phyloP scores from a whole-genome alignment of 345 rosid genomes.

The Geranium rotundifolium region DNA sequence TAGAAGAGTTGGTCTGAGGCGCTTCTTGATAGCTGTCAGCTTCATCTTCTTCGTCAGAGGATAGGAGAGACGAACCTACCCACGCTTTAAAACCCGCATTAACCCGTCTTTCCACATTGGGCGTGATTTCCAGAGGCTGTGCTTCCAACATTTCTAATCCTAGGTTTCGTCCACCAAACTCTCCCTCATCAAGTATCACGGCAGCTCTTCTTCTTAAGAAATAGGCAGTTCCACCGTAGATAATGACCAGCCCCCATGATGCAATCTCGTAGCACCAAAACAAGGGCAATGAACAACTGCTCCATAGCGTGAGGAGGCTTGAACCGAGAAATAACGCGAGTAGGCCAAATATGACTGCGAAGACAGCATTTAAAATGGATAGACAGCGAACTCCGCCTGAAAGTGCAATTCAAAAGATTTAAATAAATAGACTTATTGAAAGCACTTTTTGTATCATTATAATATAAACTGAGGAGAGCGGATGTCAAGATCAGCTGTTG shows the following conservation, averaged over 20 bases:
- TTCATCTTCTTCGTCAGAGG: constrained; percentile 90
- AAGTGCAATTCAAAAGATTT: too few relatives aligned
- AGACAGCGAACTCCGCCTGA: constrained; percentile 90
- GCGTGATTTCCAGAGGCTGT: constrained; percentile 52
- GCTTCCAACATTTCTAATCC: constrained; percentile 92
- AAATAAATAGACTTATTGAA: too few relatives aligned
- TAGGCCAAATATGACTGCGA: constrained; percentile 65
- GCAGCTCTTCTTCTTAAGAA: constrained; percentile 68
- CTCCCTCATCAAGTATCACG: constrained; percentile 55
- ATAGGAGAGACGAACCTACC: constrained; percentile 77
- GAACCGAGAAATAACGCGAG: constrained; percentile 84
- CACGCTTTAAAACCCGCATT: constrained; percentile 79
- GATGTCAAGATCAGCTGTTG: too few relatives aligned
- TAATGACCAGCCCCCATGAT: constrained; percentile 66
- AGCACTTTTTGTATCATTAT: too few relatives aligned
- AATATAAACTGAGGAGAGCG: too few relatives aligned
- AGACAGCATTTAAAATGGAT: constrained; percentile 56
- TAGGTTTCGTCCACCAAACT: constrained; percentile 37
- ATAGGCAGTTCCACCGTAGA: constrained; percentile 65
- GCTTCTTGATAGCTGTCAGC: constrained; percentile 39
- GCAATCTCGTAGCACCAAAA: constrained; percentile 96
- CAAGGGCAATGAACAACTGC: constrained; percentile 75
- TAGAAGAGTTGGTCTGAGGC: constrained; percentile 26
- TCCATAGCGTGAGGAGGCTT: constrained; percentile 77
- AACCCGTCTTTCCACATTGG: constrained; percentile 70